phyloP scores from a whole-genome alignment of 805 yeast genomes.

The Tanozyma kutaoensis region DNA sequence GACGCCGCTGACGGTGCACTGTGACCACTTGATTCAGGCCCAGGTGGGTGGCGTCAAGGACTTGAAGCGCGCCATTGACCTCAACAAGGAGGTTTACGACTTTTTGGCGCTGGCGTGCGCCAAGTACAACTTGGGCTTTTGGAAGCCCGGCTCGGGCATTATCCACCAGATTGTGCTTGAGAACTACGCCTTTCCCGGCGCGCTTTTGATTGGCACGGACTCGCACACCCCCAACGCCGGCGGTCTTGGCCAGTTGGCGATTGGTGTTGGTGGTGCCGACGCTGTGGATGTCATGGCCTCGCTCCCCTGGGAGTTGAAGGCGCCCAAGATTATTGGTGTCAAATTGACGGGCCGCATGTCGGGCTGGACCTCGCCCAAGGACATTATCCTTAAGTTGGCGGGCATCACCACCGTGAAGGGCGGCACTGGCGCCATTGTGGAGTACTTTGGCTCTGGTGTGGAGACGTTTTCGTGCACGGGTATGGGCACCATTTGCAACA shows the following conservation, averaged over 20 bases:
- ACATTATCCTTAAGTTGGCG: conserved; percentile 83
- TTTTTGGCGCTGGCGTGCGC: conserved; percentile 83
- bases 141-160: conserved; percentile 99
- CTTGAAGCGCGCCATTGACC: conserved; percentile 71
- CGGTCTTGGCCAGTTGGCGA: conserved; percentile 95
- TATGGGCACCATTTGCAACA: conserved; percentile 98
- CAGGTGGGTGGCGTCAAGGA: conserved; percentile 83
- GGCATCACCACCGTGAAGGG: conserved; percentile 94
- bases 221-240: conserved; percentile 98
- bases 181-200: conserved; percentile 96
- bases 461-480: conserved; percentile 90
- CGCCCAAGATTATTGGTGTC: conserved; percentile 92
- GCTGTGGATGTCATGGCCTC: conserved; percentile 95
- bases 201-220: conserved; percentile 91
- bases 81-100: conserved; percentile 90
- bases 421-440: conserved; percentile 95
- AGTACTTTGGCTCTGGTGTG: conserved; percentile 94
- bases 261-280: conserved; percentile 99
- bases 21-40: conserved; percentile 96
- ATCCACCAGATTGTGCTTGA: conserved; percentile 94
- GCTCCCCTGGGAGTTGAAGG: conserved; percentile 95
- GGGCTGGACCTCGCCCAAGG: conserved; percentile 98
- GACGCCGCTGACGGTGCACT: conserved; percentile 92
- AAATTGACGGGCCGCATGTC: conserved; percentile 82
- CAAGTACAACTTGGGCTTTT: conserved; percentile 93